Conservation (phyloP, 1,284 basidiomycete species). For the Ustanciosporium gigantosporum region DNA sequence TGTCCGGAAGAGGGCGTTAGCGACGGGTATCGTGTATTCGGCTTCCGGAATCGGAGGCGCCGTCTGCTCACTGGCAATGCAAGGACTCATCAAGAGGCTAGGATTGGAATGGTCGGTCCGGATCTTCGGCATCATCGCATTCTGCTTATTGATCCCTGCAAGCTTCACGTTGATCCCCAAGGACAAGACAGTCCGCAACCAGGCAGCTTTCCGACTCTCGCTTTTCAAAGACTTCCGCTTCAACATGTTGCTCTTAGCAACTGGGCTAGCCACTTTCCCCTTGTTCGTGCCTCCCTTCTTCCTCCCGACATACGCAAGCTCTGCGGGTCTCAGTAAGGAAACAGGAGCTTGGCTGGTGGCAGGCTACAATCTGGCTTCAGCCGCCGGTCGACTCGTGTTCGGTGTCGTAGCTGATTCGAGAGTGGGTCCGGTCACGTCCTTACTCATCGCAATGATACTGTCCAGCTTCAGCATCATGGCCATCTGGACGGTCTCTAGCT, state of each 20-base stretch:
- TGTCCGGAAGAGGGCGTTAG: constrained; percentile 50
- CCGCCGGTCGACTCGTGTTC: constrained; percentile 32
- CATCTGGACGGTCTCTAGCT: constrained; percentile 38
- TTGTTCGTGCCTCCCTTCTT: constrained; percentile 62
- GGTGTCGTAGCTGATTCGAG: constrained; percentile 39
- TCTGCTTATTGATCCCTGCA: constrained; percentile 9
- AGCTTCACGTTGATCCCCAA: constrained; percentile 3
- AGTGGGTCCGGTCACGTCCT: constrained; percentile 35
- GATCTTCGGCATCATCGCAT: constrained; percentile 30
- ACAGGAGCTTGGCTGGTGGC: constrained; percentile 53
- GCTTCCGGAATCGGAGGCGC: constrained; percentile 60
- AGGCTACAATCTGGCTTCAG: constrained; percentile 42
- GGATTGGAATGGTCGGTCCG: constrained; percentile 54
- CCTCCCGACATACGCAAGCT: constrained; percentile 59
- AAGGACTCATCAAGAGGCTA: constrained; percentile 34
- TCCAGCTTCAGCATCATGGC: constrained; percentile 28
- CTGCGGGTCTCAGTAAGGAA: constrained; percentile 43
- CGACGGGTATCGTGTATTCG: constrained; percentile 59
- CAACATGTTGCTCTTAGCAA: constrained; percentile 52
- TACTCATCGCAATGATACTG: constrained; percentile 27
- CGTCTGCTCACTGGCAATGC: constrained; percentile 47
- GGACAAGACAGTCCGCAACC: constrained; percentile 9
- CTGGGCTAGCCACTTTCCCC: constrained; percentile 58
- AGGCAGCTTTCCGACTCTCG: constrained; percentile 24
- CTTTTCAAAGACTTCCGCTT: constrained; percentile 56